Base-by-base conservation (phyloP, 176 grass and related monocot species). In the Phoenix roebelenii region DNA sequence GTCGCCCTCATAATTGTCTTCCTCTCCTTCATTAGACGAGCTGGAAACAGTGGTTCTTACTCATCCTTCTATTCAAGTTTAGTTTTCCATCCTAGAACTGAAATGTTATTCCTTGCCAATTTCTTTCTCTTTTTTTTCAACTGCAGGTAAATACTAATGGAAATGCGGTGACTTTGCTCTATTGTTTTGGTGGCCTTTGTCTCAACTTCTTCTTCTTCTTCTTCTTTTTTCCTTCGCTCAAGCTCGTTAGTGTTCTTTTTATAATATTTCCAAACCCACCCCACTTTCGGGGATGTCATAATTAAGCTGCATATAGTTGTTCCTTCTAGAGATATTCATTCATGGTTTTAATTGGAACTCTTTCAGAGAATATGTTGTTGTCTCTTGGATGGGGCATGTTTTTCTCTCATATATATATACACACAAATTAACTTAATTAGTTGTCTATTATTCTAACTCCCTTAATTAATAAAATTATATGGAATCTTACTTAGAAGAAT, bases 131-230 rank as follows among this genome's bases (percentile, higher is more conserved):
- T 29, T 32, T 19, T 18, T 29, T 5, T 15, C 23, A 59, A 49
- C 76, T 83, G 68, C 82, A 95, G 89, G 89, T 72, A 95, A 95
- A 89, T 64, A 82, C 48, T 67, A 71, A 78, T 55, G 63, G 60
- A 71, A 60, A 61, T 53, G 51, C 44, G 64, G 63, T 59, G 9
- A 39, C 35, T 12, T 39, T 39, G 7, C 5, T 39, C 1, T 39
- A 2, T 39, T 39, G 35, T 39, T 44, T 71, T 32, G 58, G 48
- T 57, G 18, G 10, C 24, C 81, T 84, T 81, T 72, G 62, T 54
- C 78, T 51, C 14, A 72, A 66, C 80, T 84, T 18, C 2, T 29
- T 60, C 18, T 18, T 7, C 3, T 5, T 60, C 18, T 20, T 3
- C 26, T 20, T 20, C 20, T 20, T 20, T 20, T 20, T 20, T 4